Conservation (phyloP, 2,329 filamentous ascomycete species). For the Magnaporthiopsis poae region DNA sequence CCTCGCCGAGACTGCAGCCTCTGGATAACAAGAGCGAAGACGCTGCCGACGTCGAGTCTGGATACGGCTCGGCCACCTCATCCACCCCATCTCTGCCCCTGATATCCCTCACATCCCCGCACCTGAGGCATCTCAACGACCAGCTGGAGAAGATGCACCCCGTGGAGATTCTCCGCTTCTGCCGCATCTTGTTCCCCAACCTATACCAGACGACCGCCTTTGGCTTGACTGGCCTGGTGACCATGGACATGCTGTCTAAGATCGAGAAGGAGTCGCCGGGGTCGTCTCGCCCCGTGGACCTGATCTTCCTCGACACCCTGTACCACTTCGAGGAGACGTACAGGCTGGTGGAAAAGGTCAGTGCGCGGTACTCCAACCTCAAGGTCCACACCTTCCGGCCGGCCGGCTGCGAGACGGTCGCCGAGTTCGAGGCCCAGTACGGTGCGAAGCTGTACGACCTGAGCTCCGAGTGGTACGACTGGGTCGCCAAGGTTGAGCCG, state of each 20-base stretch:
- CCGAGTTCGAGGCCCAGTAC: slow-evolving; percentile 73
- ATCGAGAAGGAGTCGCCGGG: slow-evolving; percentile 50
- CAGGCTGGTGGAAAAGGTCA: slow-evolving; percentile 63
- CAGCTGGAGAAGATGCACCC: slow-evolving; percentile 82
- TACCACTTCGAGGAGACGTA: slow-evolving; percentile 75
- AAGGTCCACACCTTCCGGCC: slow-evolving; percentile 87
- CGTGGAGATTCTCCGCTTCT: slow-evolving; percentile 86
- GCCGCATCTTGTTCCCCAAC: slow-evolving; percentile 78
- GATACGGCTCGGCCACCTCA: slow-evolving; percentile 60
- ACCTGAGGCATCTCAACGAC: slow-evolving; percentile 82
- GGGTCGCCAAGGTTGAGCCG: slow-evolving; percentile 93
- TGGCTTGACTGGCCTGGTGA: slow-evolving; percentile 69
- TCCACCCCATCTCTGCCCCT: slow-evolving; percentile 61
- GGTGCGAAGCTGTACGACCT: slow-evolving; percentile 71
- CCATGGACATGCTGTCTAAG: slow-evolving; percentile 76
- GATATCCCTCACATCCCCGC: slow-evolving; percentile 75
- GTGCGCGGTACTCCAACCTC: slow-evolving; percentile 64
- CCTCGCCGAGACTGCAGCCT: slow-evolving; percentile 26
- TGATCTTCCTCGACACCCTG: slow-evolving; percentile 75
- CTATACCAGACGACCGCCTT: slow-evolving; percentile 82
- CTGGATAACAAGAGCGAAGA: slow-evolving; percentile 29
- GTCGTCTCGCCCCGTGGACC: slow-evolving; percentile 45
- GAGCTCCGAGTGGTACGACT: slow-evolving; percentile 87
- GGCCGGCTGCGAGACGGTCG: slow-evolving; percentile 58
- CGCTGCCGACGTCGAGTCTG: slow-evolving; percentile 57